Conservation (phyloP, 108 stramenopile species). For the Nitzschia sp. region DNA sequence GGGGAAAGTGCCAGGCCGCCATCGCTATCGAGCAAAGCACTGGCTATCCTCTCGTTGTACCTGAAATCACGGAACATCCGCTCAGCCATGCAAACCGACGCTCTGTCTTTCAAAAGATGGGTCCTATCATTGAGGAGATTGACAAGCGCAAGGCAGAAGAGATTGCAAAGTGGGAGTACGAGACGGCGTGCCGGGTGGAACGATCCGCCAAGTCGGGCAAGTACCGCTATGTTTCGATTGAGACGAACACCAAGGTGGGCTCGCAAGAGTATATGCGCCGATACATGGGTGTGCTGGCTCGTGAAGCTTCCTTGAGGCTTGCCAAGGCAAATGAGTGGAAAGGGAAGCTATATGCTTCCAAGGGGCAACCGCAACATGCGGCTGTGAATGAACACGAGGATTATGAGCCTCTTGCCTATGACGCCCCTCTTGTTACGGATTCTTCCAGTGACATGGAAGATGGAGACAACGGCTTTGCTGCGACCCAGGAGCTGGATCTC, state of each 20-base stretch:
- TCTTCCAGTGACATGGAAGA: background rate
- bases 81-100: constrained; percentile 22
- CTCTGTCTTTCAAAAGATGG: constrained; percentile 25
- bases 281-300: constrained; percentile 26
- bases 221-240: constrained; percentile 36
- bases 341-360: constrained; percentile 7
- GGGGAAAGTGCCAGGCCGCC: constrained; percentile 8
- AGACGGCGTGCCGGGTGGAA: constrained; percentile 36
- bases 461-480: background rate
- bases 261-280: constrained; percentile 33
- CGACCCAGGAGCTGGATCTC: constrained; percentile 12
- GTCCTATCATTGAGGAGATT: constrained; percentile 35
- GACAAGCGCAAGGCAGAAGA: constrained; percentile 33
- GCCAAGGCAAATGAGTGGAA: constrained; percentile 28
- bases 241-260: constrained; percentile 25
- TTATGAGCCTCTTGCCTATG: background rate
- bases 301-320: constrained; percentile 1
- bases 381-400: background rate
- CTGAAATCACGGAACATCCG: background rate
- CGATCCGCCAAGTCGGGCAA: constrained; percentile 33
- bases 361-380: background rate
- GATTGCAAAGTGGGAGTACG: constrained; percentile 19
- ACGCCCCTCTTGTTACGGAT: background rate
- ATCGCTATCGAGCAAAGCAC: constrained; percentile 24
- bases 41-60: constrained; percentile 26